Evolutionary conservation across 768 basidiomycete genomes (phyloP), one percentile per base, ranked within the genome.

Genomic region (Mycena indigotica): DNA sequence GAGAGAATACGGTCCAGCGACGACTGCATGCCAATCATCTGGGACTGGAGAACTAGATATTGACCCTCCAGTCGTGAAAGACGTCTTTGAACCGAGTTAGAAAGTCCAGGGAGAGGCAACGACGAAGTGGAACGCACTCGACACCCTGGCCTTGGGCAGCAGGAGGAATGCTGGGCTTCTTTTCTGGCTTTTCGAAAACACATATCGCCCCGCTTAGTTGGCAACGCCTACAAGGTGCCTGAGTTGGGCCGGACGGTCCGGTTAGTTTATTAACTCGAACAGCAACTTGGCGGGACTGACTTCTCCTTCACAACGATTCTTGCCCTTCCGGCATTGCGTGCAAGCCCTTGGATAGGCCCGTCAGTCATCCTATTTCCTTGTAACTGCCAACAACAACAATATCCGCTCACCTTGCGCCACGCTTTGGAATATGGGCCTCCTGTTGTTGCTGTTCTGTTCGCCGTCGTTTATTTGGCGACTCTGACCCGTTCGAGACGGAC

Each of bases 11-110:
- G 83, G 73, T 94, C 92, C 61, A 94, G 72, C 24, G 91, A 89
- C 4, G 91, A 89, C 73, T 94, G 93, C 88, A 94, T 91, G 65
- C 92, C 92, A 65, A 94, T 93, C 89, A 94, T 93, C 70, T 93
- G 92, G 73, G 90, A 91, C 71, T 94, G 91, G 84, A 94, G 90
- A 64, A 92, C 89, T 70, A 94, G 67, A 69, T 92, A 93, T 71
- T 93, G 91, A 63, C 89, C 88, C 71, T 93, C 92, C 61, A 94
- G 84, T 54, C 90, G 85, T 52, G 89, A 88, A 35, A 93, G 79
- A 59, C 91, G 88, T 69, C 92, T 93, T 65, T 46, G 66, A n/a
- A n/a, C n/a, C n/a, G 65, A 52, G 61, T 53, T 44, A 66, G 58
- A 55, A 57, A 64, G 67, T 62, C 65, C 66, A 48, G 53, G 50